A percentile compares a stretch with the other conserved stretches of the same genome.
phyloP scores from a whole-genome alignment of 75 land plant genomes.

The Pinus albicaulis region DNA sequence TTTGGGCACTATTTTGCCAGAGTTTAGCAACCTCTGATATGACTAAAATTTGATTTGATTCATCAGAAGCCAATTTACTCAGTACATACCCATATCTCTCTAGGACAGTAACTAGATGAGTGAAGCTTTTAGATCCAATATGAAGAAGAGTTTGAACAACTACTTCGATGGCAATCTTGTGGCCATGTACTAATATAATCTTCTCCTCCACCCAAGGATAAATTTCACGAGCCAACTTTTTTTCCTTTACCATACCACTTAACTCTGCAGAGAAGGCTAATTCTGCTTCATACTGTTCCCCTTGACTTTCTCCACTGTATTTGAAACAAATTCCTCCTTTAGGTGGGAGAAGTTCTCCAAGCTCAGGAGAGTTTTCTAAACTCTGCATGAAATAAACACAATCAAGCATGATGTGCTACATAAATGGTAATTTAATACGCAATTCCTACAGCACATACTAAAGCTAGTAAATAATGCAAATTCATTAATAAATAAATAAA shows the following conservation, averaged over 20 bases:
- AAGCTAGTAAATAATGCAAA: not conserved
- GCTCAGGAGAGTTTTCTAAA: slow-evolving; percentile 70
- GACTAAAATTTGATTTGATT: slow-evolving; percentile 57
- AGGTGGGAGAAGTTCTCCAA: slow-evolving; percentile 88
- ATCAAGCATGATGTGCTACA: not conserved
- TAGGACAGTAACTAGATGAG: slow-evolving; percentile 88
- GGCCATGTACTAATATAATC: slow-evolving; percentile 57
- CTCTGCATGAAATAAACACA: slow-evolving; percentile 44
- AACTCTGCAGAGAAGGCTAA: slow-evolving; percentile 65
- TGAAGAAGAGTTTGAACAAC: slow-evolving; percentile 81
- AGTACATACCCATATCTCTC: slow-evolving; percentile 92
- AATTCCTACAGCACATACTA: not conserved
- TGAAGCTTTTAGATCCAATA: slow-evolving; percentile 94
- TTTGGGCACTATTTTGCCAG: slow-evolving; percentile 88
- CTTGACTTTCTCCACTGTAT: slow-evolving; percentile 47
- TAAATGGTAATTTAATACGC: not conserved
- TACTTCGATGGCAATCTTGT: slow-evolving; percentile 54
- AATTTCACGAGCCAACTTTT: slow-evolving; percentile 63
- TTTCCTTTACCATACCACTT: slow-evolving; percentile 64
- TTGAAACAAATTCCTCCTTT: slow-evolving; percentile 67
- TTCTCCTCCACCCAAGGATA: slow-evolving; percentile 78
- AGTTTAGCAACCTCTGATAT: slow-evolving; percentile 65
- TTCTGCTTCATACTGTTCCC: slow-evolving; percentile 36
- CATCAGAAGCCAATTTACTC: slow-evolving; percentile 61
- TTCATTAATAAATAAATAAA: not conserved